These are phyloP conservation scores for Saccharomycopsis sp. DNA, from an alignment of 805 yeast species.

Conservation along the genomic window DNA sequence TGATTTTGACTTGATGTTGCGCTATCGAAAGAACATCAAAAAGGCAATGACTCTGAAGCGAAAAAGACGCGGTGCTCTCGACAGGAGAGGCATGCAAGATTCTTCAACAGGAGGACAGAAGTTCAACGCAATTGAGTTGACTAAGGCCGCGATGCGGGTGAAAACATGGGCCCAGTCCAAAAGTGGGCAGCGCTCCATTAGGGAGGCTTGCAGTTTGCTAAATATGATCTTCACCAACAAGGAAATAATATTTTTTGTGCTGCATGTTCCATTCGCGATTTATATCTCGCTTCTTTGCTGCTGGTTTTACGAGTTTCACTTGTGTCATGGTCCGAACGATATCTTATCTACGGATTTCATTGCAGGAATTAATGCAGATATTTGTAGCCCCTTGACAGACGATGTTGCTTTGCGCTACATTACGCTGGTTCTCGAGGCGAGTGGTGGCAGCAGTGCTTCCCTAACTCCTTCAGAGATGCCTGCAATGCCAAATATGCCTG, in stretches of 20 bases:
- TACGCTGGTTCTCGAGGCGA: not conserved
- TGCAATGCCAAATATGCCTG: not conserved
- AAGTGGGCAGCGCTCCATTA: slow-evolving; percentile 25
- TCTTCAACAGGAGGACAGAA: slow-evolving; percentile 12
- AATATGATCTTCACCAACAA: slow-evolving; percentile 25
- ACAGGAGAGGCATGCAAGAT: not conserved
- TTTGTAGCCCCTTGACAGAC: not conserved
- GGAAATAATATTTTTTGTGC: slow-evolving; percentile 21
- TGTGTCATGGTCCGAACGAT: not conserved
- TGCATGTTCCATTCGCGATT: slow-evolving; percentile 24
- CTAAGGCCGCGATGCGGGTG: slow-evolving; percentile 20
- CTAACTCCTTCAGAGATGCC: too few relatives aligned
- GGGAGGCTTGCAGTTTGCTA: slow-evolving; percentile 26
- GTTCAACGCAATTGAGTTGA: slow-evolving; percentile 20
- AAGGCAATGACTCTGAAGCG: not conserved
- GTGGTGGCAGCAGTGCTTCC: not conserved
- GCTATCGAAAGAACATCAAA: slow-evolving; percentile 16
- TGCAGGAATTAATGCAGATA: not conserved
- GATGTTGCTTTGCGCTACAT: not conserved
- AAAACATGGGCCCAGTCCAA: slow-evolving; percentile 26
- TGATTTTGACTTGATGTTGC: slow-evolving; percentile 22
- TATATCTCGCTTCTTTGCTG: slow-evolving; percentile 21
- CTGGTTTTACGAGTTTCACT: slow-evolving; percentile 19
- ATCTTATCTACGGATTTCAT: not conserved
- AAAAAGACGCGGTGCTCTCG: not conserved